Percentiles rank a stretch among this genome's conserved stretches.
These are phyloP conservation scores for Pinus albicaulis DNA, from an alignment of 75 land plant genomes.

Conservation along the genomic window DNA sequence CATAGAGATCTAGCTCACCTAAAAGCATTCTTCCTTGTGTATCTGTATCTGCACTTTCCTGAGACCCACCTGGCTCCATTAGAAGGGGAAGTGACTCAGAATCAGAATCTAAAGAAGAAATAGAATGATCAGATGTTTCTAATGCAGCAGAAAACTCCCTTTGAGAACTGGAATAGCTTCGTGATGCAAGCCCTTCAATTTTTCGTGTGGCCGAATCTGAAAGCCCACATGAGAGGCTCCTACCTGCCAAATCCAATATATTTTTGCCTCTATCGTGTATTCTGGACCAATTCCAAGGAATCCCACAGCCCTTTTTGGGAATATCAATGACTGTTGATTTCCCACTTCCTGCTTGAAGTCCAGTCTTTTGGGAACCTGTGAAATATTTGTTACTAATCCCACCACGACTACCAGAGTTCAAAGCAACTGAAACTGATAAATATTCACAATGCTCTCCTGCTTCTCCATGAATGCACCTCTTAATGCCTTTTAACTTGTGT, in stretches of 20 bases:
- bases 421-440: slow-evolving; percentile 29
- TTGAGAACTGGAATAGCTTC: slow-evolving; percentile 15
- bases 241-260: slow-evolving; percentile 69
- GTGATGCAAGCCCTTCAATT: slow-evolving; percentile 15
- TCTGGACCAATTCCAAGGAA: slow-evolving; percentile 89
- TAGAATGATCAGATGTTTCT: slow-evolving; percentile 35
- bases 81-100: slow-evolving; percentile 65
- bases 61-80: slow-evolving; percentile 51
- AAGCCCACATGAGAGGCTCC: slow-evolving; percentile 70
- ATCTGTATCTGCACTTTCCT: slow-evolving; percentile 29
- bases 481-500: slow-evolving; percentile 27
- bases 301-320: slow-evolving; percentile 79
- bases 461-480: slow-evolving; percentile 17
- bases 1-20: slow-evolving; percentile 58
- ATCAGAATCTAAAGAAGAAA: slow-evolving; percentile 41
- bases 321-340: slow-evolving; percentile 37
- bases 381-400: slow-evolving; percentile 11
- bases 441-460: slow-evolving; percentile 24
- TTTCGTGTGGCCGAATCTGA: slow-evolving; percentile 53
- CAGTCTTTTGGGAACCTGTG: slow-evolving; percentile 5
- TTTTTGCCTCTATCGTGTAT: slow-evolving; percentile 70
- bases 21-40: slow-evolving; percentile 35
- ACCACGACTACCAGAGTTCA: slow-evolving; percentile 42
- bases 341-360: slow-evolving; percentile 17
- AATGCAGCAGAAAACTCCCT: slow-evolving; percentile 15